A percentile compares a stretch with the other conserved stretches of the same genome.
These are phyloP conservation scores for Crithidia brevicula DNA, from an alignment of 208 protist genomes.

Conservation along the genomic window DNA sequence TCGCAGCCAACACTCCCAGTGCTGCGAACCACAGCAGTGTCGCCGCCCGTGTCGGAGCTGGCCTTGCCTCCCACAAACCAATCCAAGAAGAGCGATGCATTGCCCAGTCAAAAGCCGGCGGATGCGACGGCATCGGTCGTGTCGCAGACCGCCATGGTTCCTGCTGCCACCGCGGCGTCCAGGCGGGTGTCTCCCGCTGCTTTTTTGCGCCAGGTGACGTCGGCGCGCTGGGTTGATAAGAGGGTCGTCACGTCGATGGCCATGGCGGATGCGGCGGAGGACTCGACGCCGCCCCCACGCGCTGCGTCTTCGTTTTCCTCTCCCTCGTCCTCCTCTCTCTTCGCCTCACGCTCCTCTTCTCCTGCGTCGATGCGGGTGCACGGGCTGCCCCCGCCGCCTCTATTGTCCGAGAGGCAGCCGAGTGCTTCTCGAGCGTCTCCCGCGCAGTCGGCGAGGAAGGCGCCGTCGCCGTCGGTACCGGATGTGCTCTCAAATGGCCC, in stretches of 20 bases:
- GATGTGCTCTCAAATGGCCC: constrained; percentile 1
- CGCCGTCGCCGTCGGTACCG: not conserved
- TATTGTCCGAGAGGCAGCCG: not conserved
- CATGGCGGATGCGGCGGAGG: not conserved
- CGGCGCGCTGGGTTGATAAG: not conserved
- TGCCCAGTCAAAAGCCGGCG: too few species aligned
- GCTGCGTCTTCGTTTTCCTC: not conserved
- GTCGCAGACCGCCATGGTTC: too few species aligned
- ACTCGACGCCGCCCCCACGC: not conserved
- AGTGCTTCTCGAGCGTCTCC: not conserved
- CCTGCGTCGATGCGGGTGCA: too few species aligned
- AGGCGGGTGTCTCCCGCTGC: not conserved
- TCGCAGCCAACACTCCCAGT: not conserved
- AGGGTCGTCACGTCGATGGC: not conserved
- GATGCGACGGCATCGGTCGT: too few species aligned
- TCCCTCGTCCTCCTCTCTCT: not conserved
- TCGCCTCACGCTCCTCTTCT: too few species aligned
- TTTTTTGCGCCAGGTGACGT: not conserved
- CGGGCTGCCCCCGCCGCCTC: not conserved
- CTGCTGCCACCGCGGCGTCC: not conserved
- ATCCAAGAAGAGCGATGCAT: too few species aligned
- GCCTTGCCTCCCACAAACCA: too few species aligned
- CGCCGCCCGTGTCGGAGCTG: not conserved
- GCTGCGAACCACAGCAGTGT: not conserved
- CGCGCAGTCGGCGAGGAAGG: not conserved